A percentile compares a stretch with the other conserved stretches of the same genome.
phyloP scores from a whole-genome alignment of 2,329 filamentous ascomycete genomes.

The Xylariomycetidae sp. region DNA sequence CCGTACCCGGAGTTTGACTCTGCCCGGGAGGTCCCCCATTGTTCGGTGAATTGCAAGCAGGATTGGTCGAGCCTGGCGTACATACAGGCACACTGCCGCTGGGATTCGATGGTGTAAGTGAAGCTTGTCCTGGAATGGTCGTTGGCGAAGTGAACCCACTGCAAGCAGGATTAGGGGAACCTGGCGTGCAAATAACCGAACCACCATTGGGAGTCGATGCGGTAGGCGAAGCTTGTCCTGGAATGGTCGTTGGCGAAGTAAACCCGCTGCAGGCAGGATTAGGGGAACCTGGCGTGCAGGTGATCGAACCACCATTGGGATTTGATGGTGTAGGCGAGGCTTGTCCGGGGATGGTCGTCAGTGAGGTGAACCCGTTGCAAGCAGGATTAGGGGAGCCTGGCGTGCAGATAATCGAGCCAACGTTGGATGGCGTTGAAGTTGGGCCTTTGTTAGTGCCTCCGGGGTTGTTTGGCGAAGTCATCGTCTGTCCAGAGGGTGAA shows the following conservation, averaged over 20 bases:
- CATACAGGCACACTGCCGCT: slow-evolving; percentile 1
- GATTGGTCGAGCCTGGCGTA: slow-evolving; percentile 6
- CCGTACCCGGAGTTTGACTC: slow-evolving; percentile 9
- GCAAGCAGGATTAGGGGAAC: slow-evolving; percentile 1
- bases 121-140: not conserved
- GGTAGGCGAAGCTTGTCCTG: slow-evolving; percentile 6
- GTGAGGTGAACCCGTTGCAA: not conserved
- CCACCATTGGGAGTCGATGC: slow-evolving; percentile 1
- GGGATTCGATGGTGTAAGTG: slow-evolving; percentile 1
- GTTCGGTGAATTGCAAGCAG: slow-evolving; percentile 2
- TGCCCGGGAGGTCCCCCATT: slow-evolving; percentile 9
- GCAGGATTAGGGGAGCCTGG: slow-evolving; percentile 1
- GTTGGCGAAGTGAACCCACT: not conserved
- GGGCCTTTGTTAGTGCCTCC: too few species aligned
- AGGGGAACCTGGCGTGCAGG: slow-evolving; percentile 9
- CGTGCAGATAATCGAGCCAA: not conserved
- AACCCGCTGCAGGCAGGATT: slow-evolving; percentile 14
- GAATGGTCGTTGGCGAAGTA: slow-evolving; percentile 5
- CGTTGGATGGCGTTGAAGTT: slow-evolving; percentile 3
- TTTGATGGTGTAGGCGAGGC: slow-evolving; percentile 2
- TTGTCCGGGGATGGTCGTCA: slow-evolving; percentile 7
- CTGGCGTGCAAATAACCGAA: not conserved
- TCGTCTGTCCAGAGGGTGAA: slow-evolving; percentile 3
- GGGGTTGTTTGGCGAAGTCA: too few species aligned
- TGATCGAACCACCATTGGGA: slow-evolving; percentile 1